phyloP scores from a whole-genome alignment of 164 flowering plant genomes.

The Vitis vinifera region DNA sequence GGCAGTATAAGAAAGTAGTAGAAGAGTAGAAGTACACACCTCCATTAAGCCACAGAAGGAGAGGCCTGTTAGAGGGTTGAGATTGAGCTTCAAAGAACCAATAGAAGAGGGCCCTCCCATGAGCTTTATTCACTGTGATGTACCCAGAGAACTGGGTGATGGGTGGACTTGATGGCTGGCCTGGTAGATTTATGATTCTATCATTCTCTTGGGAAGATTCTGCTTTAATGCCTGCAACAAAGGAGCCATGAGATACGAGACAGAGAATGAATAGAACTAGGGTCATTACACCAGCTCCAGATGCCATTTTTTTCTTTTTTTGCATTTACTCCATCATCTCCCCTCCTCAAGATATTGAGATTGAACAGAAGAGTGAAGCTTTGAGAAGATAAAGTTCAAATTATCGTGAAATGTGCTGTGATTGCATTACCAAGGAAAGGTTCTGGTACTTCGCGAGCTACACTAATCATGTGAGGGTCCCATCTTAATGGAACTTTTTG shows the following conservation, averaged over 20 bases:
- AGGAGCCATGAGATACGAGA: neutral
- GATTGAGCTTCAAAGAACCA: conserved; percentile 77
- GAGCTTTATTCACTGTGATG: conserved; percentile 55
- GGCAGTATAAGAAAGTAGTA: too few species aligned
- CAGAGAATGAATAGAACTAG: neutral
- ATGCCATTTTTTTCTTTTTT: neutral
- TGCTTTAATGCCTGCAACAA: neutral
- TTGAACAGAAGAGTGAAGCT: too few species aligned
- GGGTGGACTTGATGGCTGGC: conserved; percentile 52
- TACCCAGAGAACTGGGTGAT: conserved; percentile 69
- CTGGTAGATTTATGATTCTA: conserved; percentile 58
- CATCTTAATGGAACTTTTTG: too few species aligned
- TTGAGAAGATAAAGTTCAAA: too few species aligned
- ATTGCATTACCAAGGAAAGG: too few species aligned
- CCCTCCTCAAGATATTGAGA: too few species aligned
- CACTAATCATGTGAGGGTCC: too few species aligned
- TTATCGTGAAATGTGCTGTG: too few species aligned
- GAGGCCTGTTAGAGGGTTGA: conserved; percentile 52
- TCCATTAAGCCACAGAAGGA: conserved; percentile 81
- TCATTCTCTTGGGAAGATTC: conserved; percentile 28
- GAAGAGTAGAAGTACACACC: conserved; percentile 27
- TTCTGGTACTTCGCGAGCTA: too few species aligned
- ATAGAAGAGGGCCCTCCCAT: conserved; percentile 78
- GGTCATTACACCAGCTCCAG: neutral
- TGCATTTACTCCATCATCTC: neutral